phyloP scores from a whole-genome alignment of 2,329 filamentous ascomycete species.

The Monilinia laxa region DNA sequence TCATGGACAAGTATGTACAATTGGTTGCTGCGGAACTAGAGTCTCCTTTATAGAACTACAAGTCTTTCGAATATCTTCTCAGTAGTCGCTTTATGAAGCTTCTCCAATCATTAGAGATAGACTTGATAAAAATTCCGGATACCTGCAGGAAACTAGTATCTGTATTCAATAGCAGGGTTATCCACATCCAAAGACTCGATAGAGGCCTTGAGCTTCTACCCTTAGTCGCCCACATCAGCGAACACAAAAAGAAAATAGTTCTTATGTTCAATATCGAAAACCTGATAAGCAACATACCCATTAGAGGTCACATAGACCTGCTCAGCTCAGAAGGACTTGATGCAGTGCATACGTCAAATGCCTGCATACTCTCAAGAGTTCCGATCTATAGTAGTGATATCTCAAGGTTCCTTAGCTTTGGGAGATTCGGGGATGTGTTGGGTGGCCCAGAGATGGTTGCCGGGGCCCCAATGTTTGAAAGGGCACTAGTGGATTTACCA shows the following conservation, averaged over 20 bases:
- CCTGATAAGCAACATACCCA: not conserved
- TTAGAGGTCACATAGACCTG: not conserved
- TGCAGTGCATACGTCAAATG: not conserved
- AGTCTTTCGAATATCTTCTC: not conserved
- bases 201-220: not conserved
- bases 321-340: not conserved
- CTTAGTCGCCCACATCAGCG: not conserved
- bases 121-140: not conserved
- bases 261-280: not conserved
- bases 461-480: not conserved
- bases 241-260: not conserved
- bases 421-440: not conserved
- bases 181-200: not conserved
- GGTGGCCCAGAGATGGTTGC: not conserved
- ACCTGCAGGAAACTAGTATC: not conserved
- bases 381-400: not conserved
- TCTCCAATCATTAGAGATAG: not conserved
- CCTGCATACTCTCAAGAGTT: not conserved
- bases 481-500: not conserved
- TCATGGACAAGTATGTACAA: accelerated
- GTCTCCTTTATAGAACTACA: not conserved
- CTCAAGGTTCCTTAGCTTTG: accelerated
- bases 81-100: not conserved
- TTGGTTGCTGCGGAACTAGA: accelerated
- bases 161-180: not conserved